Percentiles rank a stretch among this genome's conserved stretches.
These are phyloP conservation scores for Trichoderma endophyticum DNA, from an alignment of 2,329 filamentous ascomycete genomes.

Conservation along the genomic window DNA sequence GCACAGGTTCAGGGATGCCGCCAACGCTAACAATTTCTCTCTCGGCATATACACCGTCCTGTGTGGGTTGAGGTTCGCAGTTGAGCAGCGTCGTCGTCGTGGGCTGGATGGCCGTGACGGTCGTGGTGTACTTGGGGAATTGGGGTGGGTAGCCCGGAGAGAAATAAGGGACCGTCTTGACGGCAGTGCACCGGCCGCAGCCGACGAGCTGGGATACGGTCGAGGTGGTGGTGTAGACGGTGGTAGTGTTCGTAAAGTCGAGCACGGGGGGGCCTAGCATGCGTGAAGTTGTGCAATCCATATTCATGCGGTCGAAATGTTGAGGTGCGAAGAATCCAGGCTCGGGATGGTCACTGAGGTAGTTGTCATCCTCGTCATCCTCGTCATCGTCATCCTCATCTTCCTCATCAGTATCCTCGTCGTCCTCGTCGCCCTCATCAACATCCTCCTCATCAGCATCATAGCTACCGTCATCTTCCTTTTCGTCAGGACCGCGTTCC, in stretches of 20 bases:
- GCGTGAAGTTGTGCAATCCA: conserved; percentile 20
- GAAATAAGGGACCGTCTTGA: background rate
- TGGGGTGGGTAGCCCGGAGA: conserved; percentile 23
- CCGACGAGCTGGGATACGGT: conserved; percentile 26
- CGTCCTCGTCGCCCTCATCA: background rate
- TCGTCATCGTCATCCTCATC: background rate
- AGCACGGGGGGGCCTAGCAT: background rate
- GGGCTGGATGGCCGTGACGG: conserved; percentile 22
- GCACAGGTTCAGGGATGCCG: background rate
- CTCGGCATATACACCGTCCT: background rate
- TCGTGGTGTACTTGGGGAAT: conserved; percentile 23
- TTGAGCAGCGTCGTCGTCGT: conserved; percentile 17
- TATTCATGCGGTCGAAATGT: background rate
- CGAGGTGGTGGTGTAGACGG: conserved; percentile 27
- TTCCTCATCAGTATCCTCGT: background rate
- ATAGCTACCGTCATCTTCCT: background rate
- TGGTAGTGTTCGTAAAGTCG: conserved; percentile 11
- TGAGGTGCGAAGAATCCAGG: background rate
- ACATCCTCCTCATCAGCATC: background rate
- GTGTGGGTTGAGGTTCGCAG: conserved; percentile 13
- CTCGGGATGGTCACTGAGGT: background rate
- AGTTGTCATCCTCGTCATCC: background rate
- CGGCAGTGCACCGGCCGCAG: conserved; percentile 27
- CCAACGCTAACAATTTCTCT: background rate
- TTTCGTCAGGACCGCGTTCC: background rate